Conservation (phyloP, 176 grass and related monocot genomes). For the Paspalum notatum region DNA sequence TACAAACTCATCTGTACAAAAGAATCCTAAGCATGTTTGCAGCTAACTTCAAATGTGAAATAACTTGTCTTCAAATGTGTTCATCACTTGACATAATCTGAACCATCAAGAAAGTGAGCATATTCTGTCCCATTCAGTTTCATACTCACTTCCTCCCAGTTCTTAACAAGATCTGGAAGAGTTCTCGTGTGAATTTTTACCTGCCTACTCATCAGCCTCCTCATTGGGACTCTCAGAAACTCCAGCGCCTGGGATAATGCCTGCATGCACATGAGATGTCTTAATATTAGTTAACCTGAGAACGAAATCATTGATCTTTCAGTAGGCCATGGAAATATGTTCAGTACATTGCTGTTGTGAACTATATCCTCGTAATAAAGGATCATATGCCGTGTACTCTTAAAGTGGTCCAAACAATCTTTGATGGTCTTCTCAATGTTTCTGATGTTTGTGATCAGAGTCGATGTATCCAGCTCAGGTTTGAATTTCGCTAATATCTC, state of each 20-base stretch:
- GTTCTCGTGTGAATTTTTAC: constrained; percentile 89
- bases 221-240: constrained; percentile 69
- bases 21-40: constrained; percentile 5
- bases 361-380: constrained; percentile 92
- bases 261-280: constrained; percentile 41
- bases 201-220: constrained; percentile 72
- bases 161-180: constrained; percentile 61
- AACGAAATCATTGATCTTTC: not conserved
- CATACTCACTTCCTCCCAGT: constrained; percentile 80
- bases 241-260: constrained; percentile 65
- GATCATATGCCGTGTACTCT: constrained; percentile 60
- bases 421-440: constrained; percentile 62
- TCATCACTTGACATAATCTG: constrained; percentile 51
- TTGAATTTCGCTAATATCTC: constrained; percentile 92
- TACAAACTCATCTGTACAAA: constrained; percentile 34
- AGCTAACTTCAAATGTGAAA: not conserved
- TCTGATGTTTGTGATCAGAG: constrained; percentile 64
- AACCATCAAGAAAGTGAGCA: constrained; percentile 66
- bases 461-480: constrained; percentile 59
- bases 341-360: constrained; percentile 58
- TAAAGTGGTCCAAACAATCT: constrained; percentile 70
- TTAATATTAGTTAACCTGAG: not conserved
- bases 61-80: not conserved
- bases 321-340: not conserved
- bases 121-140: constrained; percentile 70